These are phyloP conservation scores for Colletotrichum liriopes DNA, from an alignment of 2,329 filamentous ascomycete species.

Conservation along the genomic window DNA sequence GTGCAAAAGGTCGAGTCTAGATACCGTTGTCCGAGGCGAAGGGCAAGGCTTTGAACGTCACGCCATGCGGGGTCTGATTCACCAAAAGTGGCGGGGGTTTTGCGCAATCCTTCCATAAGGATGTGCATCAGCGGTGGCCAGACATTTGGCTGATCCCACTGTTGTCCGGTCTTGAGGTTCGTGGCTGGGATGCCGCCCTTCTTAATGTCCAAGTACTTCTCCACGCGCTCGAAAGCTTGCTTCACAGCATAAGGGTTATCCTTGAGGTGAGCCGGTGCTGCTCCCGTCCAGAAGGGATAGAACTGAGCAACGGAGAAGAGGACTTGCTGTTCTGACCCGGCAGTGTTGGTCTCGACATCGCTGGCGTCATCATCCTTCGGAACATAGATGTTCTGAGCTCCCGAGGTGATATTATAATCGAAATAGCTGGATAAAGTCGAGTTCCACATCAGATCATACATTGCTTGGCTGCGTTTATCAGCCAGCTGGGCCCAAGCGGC, in stretches of 20 bases:
- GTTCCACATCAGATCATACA: constrained; percentile 77
- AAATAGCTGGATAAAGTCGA: constrained; percentile 75
- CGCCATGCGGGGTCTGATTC: constrained; percentile 68
- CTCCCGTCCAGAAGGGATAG: constrained; percentile 80
- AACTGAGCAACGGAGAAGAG: constrained; percentile 73
- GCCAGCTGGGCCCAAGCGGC: constrained; percentile 66
- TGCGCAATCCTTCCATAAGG: constrained; percentile 73
- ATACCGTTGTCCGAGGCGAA: constrained; percentile 75
- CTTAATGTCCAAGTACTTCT: constrained; percentile 65
- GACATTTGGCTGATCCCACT: constrained; percentile 81
- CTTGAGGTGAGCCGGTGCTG: constrained; percentile 70
- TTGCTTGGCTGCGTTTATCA: constrained; percentile 70
- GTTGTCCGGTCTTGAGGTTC: constrained; percentile 73
- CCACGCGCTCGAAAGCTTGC: constrained; percentile 68
- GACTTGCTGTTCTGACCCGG: constrained; percentile 70
- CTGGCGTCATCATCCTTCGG: constrained; percentile 64
- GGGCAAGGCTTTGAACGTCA: constrained; percentile 69
- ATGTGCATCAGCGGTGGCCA: constrained; percentile 79
- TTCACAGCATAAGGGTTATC: constrained; percentile 72
- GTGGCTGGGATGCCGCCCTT: constrained; percentile 74
- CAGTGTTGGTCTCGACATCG: constrained; percentile 58
- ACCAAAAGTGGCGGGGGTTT: constrained; percentile 71
- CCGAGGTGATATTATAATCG: constrained; percentile 77
- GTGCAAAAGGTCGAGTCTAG: constrained; percentile 79
- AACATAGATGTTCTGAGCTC: constrained; percentile 69